Evolutionary conservation across 2,329 filamentous ascomycete genomes (phyloP), one percentile per base, ranked within the genome.

Genomic region (Biscogniauxia marginata): DNA sequence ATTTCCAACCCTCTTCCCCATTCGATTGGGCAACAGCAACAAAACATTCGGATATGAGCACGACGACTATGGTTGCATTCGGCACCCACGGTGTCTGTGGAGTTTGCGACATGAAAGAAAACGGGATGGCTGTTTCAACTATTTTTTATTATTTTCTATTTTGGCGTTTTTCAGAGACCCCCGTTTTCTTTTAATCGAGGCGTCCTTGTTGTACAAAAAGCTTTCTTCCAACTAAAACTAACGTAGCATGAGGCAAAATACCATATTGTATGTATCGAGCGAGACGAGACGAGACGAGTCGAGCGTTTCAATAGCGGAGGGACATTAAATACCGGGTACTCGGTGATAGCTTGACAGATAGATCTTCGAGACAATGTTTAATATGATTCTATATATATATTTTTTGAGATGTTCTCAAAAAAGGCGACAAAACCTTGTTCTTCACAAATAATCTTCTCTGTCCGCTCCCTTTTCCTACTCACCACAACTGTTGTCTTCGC

Each of bases 331-430:
- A 46, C 44, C 44, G 20, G 18, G 24, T 24, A 49, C 46, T 49
- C 46, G 20, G 23, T 13, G 46, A 49, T 49, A 23, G 46, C 46
- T 25, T 46, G n/a, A n/a, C n/a, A 46, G 45, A 46, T 9, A 39
- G 30, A 63, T 46, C 60, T 60, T 60, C 52, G 62, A 64, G 60
- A 51, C 58, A 63, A 63, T 64, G 57, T 63, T 60, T 64, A 64
- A 39, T 39, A 39, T 39, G 30, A 39, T n/a, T 39, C 30, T 39
- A 6, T 16, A 39, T 39, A 64, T 64, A 58, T 56, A 61, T 57
- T 50, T 49, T 51, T 52, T 24, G 34, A 39, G 25, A 50, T 22
- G 49, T 20, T 50, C 25, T 43, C 23, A 22, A 50, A 20, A 39
- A 39, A n/a, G n/a, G n/a, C n/a, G n/a, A n/a, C n/a, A n/a, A n/a